Base-by-base conservation (phyloP, 2,329 filamentous ascomycete species). In the Diaporthe amygdali region DNA sequence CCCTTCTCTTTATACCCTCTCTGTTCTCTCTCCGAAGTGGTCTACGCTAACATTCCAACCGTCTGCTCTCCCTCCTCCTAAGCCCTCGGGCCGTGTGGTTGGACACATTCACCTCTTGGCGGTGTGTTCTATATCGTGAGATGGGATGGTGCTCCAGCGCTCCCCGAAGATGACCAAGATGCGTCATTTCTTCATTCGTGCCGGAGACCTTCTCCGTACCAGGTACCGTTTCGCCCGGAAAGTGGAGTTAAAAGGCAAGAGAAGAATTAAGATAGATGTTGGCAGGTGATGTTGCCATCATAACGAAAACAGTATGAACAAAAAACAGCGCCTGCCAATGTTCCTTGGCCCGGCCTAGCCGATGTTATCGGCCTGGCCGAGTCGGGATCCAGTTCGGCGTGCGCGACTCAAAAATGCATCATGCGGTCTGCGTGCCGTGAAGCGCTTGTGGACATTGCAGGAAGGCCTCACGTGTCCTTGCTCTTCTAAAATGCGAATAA, bases 351-450 rank as follows among this genome's bases (percentile, higher is more conserved):
- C 56, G 56, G 56, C 10, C 56, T 22, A 20, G 56, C 39, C 56
- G 56, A 63, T 22, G 5, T 2, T 25, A 17, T 47, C 59, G 59
- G 59, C 27, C 59, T 34, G 27, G 20, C 59, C 59, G 59, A 63
- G 15, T 37, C 59, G 41, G 41, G 59, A 15, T 44, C 41, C 59
- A 63, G 59, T 63, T 47, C 59, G 59, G 59, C 32, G 59, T 47
- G 59, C 59, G 59, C 59, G 59, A 63, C 27, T 63, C 59, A 30
- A 63, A 63, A 63, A 25, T 63, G 59, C 30, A 47, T 63, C 59
- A 47, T 25, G 59, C 46, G 59, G 59, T 63, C 59, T 63, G 59
- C 59, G 59, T 63, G 59, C 59, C n/a, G 59, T 49, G 59, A 63
- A 47, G 59, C 59, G 41, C 41, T 34, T 30, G 20, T 17, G 41